Conservation (phyloP, 164 flowering plant species). For the Buxus sempervirens region DNA sequence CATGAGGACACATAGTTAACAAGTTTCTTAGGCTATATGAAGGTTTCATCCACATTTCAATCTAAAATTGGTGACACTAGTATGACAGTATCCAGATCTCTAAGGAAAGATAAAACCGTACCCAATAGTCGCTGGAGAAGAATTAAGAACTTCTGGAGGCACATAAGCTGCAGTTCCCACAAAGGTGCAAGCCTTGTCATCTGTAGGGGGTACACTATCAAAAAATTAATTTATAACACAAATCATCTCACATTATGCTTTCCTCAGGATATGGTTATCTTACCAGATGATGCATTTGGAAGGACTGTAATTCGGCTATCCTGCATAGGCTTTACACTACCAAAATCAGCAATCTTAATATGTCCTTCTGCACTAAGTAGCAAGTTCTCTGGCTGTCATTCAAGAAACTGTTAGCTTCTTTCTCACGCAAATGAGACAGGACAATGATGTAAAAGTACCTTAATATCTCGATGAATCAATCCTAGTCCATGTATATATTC, state of each 20-base stretch:
- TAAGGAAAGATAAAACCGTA: conserved; percentile 20
- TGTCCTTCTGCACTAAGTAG: conserved; percentile 92
- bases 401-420: conserved; percentile 24
- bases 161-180: conserved; percentile 99
- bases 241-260: conserved; percentile 1
- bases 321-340: conserved; percentile 94
- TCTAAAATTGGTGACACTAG: background rate
- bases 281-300: conserved; percentile 84
- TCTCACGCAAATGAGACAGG: conserved; percentile 11
- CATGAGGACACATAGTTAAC: background rate
- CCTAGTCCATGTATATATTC: conserved; percentile 95
- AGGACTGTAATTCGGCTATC: conserved; percentile 82
- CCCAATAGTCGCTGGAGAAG: conserved; percentile 98
- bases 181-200: conserved; percentile 95
- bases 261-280: conserved; percentile 4
- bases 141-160: conserved; percentile 98
- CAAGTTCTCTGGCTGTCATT: conserved; percentile 94
- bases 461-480: conserved; percentile 94
- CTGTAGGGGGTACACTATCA: conserved; percentile 33
- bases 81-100: background rate
- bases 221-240: conserved; percentile 3
- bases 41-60: background rate
- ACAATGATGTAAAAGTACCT: conserved; percentile 42
- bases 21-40: background rate
- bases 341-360: conserved; percentile 96